Base-by-base conservation (phyloP, 768 basidiomycete species). In the Sutorius australiensis region DNA sequence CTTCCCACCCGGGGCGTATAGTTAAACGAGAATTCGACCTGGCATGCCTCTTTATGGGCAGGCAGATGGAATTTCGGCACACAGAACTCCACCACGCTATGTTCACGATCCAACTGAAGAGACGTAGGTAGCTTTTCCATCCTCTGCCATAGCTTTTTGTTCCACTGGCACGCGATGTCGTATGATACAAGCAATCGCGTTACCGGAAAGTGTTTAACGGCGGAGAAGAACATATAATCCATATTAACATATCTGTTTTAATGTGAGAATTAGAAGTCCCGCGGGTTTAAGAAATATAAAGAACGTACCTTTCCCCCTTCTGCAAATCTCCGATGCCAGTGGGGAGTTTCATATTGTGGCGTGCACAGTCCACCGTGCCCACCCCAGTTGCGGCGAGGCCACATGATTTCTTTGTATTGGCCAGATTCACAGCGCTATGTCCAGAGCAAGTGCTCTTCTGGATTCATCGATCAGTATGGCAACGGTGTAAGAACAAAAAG, bases 331-430 rank as follows among this genome's bases (percentile, higher is more conserved):
- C 50, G 0, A 63, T 31, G 0, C 48, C 56, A 2, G 47, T 52
- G 0, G 60, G 57, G 6, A 57, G 37, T 30, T 63, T 67, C 51
- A 64, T 48, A 21, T 56, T 51, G 27, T 64, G 59, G 0, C 39
- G 42, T 6, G 58, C 60, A 46, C 73, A 75, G 17, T 66, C 60
- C 1, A 64, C 56, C 0, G 56, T 59, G 0, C 66, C 72, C 0
- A 71, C 51, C 0, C 74, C 70, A 16, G 60, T 72, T 9, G 68
- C 60, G 0, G 60, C 57, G 3, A 63, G 51, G 0, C 62, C 57
- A 24, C 4, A 24, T 24, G 24, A 24, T 24, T 33, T 27, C 46
- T 37, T 34, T 53, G 42, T 41, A 6, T 58, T 36, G 11, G 38
- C 56, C 5, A 62, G 54, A 31, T 56, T 56, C 3, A 56, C 40